Evolutionary conservation across 768 basidiomycete species (phyloP), one percentile per base, ranked within the genome.

Genomic region (Kwoniella dejecticola): DNA sequence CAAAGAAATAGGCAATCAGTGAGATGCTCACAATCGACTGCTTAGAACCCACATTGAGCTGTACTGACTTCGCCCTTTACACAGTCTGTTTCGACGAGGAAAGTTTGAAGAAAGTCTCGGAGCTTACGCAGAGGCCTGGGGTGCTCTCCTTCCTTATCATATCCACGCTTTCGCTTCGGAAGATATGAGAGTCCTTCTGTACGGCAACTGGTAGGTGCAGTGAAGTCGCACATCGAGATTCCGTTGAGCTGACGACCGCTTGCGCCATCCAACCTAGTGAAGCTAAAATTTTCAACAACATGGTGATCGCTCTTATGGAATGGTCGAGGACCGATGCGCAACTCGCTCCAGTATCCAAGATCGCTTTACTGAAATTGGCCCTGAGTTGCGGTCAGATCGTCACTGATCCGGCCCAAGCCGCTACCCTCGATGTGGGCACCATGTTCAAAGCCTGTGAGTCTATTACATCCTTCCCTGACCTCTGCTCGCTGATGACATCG

Each of bases 1-100:
- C n/a, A 56, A 56, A 19, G 26, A 29, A 3, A 44, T 30, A 31
- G 54, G 41, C n/a, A 55, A 44, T 12, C 23, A 15, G 54, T 55
- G 23, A 55, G 54, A 44, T 30, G 41, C 27, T n/a, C 17, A 23
- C 23, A 15, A 13, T 29, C 24, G 8, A 10, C 10, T 11, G 23
- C 21, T 47, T 24, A 8, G 45, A 44, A 44, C 17, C 42, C 21
- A 19, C 6, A 23, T 47, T 23, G 10, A 4, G 24, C 4, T 10
- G 6, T 21, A 47, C 19, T 47, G 12, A 47, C 12, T 17, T 26
- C 17, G 8, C 19, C 23, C 26, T 47, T 47, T 21, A 44, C 21
- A 47, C 23, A 49, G 47, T 6, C 12, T 30, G 3, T 49, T 49
- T 23, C 47, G 47, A 13, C 21, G n/a, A 49, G 54, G 54, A 6